Evolutionary conservation across 208 protist species (phyloP).

Genomic region (Phytomonas sp.): DNA sequence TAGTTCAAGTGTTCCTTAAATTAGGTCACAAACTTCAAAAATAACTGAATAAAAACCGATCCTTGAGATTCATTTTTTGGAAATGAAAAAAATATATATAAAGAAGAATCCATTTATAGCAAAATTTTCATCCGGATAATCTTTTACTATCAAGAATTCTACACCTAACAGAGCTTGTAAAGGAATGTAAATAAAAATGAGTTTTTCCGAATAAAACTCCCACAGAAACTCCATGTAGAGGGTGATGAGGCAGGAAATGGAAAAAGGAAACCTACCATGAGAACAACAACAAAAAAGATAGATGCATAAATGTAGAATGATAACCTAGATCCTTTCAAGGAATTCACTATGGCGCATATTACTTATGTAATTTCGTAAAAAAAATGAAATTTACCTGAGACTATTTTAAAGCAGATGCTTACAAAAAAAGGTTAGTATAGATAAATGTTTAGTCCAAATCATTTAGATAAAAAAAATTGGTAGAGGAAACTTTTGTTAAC

Average conservation of each 20-base stretch:
- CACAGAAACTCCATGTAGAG: background rate
- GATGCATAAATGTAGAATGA: background rate
- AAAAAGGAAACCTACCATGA: background rate
- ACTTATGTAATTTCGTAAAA: background rate
- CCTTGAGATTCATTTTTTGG: background rate
- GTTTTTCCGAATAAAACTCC: background rate
- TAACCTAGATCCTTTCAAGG: background rate
- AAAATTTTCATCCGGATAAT: background rate
- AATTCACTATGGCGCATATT: background rate
- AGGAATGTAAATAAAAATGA: background rate
- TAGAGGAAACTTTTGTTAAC: background rate
- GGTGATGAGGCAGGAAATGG: background rate
- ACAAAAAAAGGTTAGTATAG: background rate
- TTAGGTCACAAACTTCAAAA: background rate
- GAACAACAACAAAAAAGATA: background rate
- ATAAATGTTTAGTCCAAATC: constrained; percentile 6
- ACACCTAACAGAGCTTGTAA: background rate
- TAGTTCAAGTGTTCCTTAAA: background rate
- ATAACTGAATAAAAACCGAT: background rate
- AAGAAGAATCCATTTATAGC: constrained; percentile 4
- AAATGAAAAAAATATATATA: constrained; percentile 7
- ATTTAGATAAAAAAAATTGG: background rate
- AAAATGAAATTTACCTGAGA: background rate
- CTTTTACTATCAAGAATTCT: background rate
- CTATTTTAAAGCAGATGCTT: background rate